Evolutionary conservation across 768 basidiomycete genomes (phyloP).

Genomic region (Mycena capillaripes): DNA sequence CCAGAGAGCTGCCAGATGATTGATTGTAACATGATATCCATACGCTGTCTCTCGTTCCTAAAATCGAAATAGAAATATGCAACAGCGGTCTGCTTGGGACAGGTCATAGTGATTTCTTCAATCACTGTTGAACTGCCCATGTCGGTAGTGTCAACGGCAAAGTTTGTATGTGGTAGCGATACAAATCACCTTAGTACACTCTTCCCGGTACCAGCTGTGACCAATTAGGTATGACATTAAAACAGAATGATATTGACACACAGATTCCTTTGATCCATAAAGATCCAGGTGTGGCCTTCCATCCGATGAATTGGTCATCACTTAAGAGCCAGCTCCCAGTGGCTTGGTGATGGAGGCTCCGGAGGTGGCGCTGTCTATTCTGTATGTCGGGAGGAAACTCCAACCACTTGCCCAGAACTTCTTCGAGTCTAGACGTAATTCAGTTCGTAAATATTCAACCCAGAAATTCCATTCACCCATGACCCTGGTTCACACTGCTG

Average conservation of each 20-base stretch:
- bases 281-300: no score
- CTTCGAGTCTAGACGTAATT: neutral
- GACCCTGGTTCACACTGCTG: no score
- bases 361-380: neutral
- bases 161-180: neutral
- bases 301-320: no score
- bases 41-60: neutral
- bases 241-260: neutral
- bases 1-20: neutral
- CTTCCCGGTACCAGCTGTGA: neutral
- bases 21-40: neutral
- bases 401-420: neutral
- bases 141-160: neutral
- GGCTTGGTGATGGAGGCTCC: no score
- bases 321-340: no score
- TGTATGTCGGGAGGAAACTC: neutral
- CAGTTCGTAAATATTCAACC: neutral
- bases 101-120: neutral
- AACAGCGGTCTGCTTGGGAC: neutral
- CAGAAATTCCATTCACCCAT: neutral
- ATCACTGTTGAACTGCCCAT: neutral
- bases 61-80: neutral
- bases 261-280: neutral
- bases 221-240: neutral
- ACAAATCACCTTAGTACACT: neutral